Evolutionary conservation across 2,329 filamentous ascomycete genomes (phyloP).

Genomic region (Onygenales sp.): DNA sequence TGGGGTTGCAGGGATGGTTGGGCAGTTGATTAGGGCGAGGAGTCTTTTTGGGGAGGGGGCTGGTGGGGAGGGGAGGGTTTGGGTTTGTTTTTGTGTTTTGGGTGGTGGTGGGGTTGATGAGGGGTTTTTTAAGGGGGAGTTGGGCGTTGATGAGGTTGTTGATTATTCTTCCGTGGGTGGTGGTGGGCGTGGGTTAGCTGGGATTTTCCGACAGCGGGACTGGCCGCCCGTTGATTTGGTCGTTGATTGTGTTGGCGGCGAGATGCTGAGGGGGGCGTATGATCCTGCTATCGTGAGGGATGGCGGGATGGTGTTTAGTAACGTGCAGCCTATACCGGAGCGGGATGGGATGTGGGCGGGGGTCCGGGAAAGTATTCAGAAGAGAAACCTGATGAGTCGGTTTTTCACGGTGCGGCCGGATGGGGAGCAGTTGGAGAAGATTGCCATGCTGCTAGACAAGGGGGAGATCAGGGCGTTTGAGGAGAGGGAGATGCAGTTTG

Average conservation of each 20-base stretch:
- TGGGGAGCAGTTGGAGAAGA: conserved; percentile 21
- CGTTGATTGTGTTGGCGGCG: conserved; percentile 28
- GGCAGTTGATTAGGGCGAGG: conserved; percentile 28
- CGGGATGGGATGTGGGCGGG: conserved; percentile 7
- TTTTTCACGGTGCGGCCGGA: conserved; percentile 31
- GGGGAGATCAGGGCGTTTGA: conserved; percentile 25
- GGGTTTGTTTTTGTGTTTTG: conserved; percentile 20
- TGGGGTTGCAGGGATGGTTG: conserved; percentile 27
- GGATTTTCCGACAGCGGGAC: conserved; percentile 20
- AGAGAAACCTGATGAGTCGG: conserved; percentile 15
- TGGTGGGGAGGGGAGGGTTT: conserved; percentile 11
- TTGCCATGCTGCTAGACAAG: conserved; percentile 26
- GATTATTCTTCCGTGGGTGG: conserved; percentile 7
- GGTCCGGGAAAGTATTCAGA: conserved; percentile 2
- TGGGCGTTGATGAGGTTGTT: conserved; percentile 26
- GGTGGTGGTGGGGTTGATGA: conserved; percentile 20
- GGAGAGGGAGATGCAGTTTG: conserved; percentile 24
- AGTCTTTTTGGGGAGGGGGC: conserved; percentile 20
- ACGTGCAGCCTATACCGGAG: conserved; percentile 18
- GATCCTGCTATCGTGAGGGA: conserved; percentile 24
- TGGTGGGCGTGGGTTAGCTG: conserved; percentile 11
- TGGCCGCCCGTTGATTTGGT: conserved; percentile 32
- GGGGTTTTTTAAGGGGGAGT: conserved; percentile 17
- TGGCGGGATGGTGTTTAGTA: conserved; percentile 24
- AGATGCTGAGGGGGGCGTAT: conserved; percentile 26